These are phyloP conservation scores for Podospora fimiseda DNA, from an alignment of 495 filamentous ascomycete genomes.

Conservation along the genomic window DNA sequence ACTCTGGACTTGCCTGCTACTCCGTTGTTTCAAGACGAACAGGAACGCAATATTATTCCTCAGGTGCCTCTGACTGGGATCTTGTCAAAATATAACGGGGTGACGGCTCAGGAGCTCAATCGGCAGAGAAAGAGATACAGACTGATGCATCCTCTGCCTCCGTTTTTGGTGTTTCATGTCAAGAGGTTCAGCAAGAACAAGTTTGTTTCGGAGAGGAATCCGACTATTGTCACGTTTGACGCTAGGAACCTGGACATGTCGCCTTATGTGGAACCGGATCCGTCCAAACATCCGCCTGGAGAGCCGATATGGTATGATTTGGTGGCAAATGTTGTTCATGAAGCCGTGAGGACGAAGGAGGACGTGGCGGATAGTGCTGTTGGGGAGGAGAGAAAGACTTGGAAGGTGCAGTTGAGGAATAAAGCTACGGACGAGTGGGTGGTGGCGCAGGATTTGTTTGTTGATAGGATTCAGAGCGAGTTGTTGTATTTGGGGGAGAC, in stretches of 20 bases:
- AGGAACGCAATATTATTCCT: slow-evolving; percentile 89
- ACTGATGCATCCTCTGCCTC: slow-evolving; percentile 85
- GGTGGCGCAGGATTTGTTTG: slow-evolving; percentile 88
- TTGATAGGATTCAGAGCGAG: slow-evolving; percentile 78
- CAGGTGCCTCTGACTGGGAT: slow-evolving; percentile 87
- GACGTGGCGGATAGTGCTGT: slow-evolving; percentile 65
- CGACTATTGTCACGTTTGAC: slow-evolving; percentile 95
- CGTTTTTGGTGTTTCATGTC: slow-evolving; percentile 89
- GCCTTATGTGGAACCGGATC: slow-evolving; percentile 64
- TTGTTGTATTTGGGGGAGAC: slow-evolving; percentile 86
- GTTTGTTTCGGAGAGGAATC: slow-evolving; percentile 91
- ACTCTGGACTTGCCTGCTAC: slow-evolving; percentile 89
- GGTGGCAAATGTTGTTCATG: slow-evolving; percentile 91
- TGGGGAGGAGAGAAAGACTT: slow-evolving; percentile 73
- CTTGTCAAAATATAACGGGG: slow-evolving; percentile 89
- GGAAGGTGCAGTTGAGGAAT: slow-evolving; percentile 63
- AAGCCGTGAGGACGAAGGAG: slow-evolving; percentile 67
- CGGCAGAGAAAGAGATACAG: slow-evolving; percentile 82
- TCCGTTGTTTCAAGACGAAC: slow-evolving; percentile 92
- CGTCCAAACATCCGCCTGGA: slow-evolving; percentile 49
- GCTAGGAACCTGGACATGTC: slow-evolving; percentile 75
- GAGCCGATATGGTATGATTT: slow-evolving; percentile 95
- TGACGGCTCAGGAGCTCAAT: slow-evolving; percentile 79
- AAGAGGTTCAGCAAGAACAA: slow-evolving; percentile 96
- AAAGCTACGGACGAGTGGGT: slow-evolving; percentile 74